Base-by-base conservation (phyloP, 2,329 filamentous ascomycete genomes). In the Colletotrichum incanum region DNA sequence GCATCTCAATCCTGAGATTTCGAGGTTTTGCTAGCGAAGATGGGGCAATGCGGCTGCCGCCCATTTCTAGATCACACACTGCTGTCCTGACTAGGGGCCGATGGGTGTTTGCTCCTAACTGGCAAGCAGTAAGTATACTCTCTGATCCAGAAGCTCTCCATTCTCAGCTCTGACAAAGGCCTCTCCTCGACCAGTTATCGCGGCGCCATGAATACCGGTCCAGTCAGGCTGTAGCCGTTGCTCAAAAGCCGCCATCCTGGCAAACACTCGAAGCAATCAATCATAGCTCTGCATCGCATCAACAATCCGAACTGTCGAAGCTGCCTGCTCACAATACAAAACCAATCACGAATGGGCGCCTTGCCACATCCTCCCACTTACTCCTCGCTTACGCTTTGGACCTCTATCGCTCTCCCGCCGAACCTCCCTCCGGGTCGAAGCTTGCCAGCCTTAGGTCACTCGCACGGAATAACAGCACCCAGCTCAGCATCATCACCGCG, bases 31-130 rank as follows among this genome's bases (percentile, higher is more conserved):
- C 39, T 64, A 47, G 69, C 50, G 31, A 73, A 71, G 28, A 75
- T 75, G 73, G 73, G 62, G 69, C 65, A 52, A 75, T 75, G 73
- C 72, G 73, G 62, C 65, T 65, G 61, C 58, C 62, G 61, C 62
- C 45, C 43, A 65, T 63, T 50, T 62, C 71, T 23, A 68, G 65
- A 70, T 56, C 61, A 56, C 45, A 64, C 61, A 43, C 56, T 45
- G 31, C 64, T 62, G 58, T 64, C 58, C 52, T 74, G 59, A 73
- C 63, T 11, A 74, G 52, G 50, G 55, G 61, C 58, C 55, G 67
- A 23, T 62, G 73, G 73, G n/a, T 39, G 31, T 52, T 39, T 41
- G 28, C 26, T 37, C 58, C 34, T 28, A 14, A 34, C 16, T 45
- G 45, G 52, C 37, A 43, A 55, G 54, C 31, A 41, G 66, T 70